Evolutionary conservation across 1,284 basidiomycete genomes (phyloP).

Genomic region (Trichosporon coremiiforme): DNA sequence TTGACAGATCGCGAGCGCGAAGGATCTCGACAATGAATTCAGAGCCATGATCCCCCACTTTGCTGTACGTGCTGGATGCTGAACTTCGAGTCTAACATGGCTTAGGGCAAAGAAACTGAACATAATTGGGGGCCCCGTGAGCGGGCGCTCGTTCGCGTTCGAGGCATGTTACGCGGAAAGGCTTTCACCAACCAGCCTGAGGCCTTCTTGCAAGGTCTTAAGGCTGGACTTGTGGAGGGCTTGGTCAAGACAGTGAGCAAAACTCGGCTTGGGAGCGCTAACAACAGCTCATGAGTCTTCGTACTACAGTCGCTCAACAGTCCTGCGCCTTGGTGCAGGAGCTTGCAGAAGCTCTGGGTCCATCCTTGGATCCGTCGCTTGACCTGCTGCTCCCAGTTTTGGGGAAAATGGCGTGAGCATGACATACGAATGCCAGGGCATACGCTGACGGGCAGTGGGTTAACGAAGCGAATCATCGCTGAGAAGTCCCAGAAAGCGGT

Average conservation of each 20-base stretch:
- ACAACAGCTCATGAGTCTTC: slow-evolving; percentile 74
- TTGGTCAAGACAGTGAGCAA: slow-evolving; percentile 78
- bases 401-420: slow-evolving; percentile 68
- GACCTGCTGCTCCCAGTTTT: slow-evolving; percentile 75
- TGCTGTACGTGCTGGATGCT: slow-evolving; percentile 61
- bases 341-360: slow-evolving; percentile 69
- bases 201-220: slow-evolving; percentile 72
- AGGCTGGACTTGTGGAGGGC: slow-evolving; percentile 74
- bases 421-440: not conserved
- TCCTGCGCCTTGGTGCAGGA: slow-evolving; percentile 79
- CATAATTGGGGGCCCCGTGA: slow-evolving; percentile 93
- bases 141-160: slow-evolving; percentile 71
- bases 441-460: slow-evolving; percentile 51
- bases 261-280: too few species aligned
- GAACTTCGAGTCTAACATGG: slow-evolving; percentile 20
- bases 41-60: slow-evolving; percentile 74
- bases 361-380: slow-evolving; percentile 72
- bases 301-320: slow-evolving; percentile 85
- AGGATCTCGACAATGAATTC: slow-evolving; percentile 85
- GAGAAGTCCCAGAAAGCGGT: slow-evolving; percentile 79
- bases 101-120: slow-evolving; percentile 89
- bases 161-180: slow-evolving; percentile 89
- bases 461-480: slow-evolving; percentile 94
- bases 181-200: slow-evolving; percentile 73
- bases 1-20: slow-evolving; percentile 72